Evolutionary conservation across 768 basidiomycete species (phyloP).

Genomic region (Gloeostereum incarnatum): DNA sequence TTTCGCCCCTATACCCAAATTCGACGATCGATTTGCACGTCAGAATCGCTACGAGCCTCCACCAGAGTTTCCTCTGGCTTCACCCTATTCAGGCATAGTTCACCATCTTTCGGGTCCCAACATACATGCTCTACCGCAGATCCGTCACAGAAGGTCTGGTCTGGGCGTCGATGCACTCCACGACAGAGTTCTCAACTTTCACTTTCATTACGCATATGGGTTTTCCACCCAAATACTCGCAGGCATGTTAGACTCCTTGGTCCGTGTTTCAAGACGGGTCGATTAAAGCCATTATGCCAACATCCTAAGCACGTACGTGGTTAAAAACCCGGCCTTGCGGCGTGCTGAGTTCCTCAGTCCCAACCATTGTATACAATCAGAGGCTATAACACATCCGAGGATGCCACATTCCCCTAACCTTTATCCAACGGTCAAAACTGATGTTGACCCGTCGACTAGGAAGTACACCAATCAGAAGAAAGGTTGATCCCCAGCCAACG

Average conservation of each 20-base stretch:
- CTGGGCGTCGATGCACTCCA: conserved; percentile 69
- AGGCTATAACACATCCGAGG: conserved; percentile 62
- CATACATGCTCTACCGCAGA: conserved; percentile 77
- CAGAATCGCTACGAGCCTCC: conserved; percentile 94
- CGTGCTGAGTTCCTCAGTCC: conserved; percentile 59
- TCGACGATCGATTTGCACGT: conserved; percentile 94
- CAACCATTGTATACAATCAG: conserved; percentile 39
- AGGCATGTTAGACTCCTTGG: conserved; percentile 81
- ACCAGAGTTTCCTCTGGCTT: conserved; percentile 96
- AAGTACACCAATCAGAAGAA: conserved; percentile 44
- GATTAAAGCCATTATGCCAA: conserved; percentile 73
- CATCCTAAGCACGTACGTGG: conserved; percentile 60
- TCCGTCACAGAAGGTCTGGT: conserved; percentile 65
- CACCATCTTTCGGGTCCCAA: conserved; percentile 88
- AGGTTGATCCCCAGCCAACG: conserved; percentile 45
- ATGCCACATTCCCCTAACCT: conserved; percentile 52
- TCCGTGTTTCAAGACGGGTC: conserved; percentile 81
- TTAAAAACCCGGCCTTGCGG: conserved; percentile 40
- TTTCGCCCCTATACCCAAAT: conserved; percentile 96
- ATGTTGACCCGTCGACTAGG: conserved; percentile 55
- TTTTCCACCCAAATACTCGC: conserved; percentile 75
- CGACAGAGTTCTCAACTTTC: conserved; percentile 51
- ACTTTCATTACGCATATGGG: conserved; percentile 64
- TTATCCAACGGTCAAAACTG: conserved; percentile 55
- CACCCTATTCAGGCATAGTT: conserved; percentile 56